These are phyloP conservation scores for Byssothecium circinans DNA, from an alignment of 2,329 filamentous ascomycete genomes.

Conservation along the genomic window DNA sequence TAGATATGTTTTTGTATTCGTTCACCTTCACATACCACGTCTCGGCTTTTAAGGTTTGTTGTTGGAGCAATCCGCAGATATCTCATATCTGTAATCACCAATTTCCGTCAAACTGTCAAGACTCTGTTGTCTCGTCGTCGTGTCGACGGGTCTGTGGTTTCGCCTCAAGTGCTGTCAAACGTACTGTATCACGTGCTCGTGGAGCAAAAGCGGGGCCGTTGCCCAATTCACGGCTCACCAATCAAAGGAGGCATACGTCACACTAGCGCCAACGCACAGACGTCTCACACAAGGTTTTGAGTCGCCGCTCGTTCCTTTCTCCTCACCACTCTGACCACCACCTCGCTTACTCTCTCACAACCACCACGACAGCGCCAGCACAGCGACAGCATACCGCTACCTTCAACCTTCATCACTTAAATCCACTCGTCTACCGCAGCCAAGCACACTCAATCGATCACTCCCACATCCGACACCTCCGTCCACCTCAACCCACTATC, in stretches of 20 bases:
- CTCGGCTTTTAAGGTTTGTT: too few relatives aligned
- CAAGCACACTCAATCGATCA: not conserved
- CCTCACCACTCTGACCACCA: slow-evolving; percentile 2
- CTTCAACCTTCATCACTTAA: not conserved
- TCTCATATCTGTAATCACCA: too few relatives aligned
- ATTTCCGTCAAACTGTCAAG: too few relatives aligned
- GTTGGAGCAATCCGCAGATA: too few relatives aligned
- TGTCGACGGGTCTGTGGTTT: too few relatives aligned
- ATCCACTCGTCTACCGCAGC: too few relatives aligned
- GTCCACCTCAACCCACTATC: slow-evolving; percentile 1
- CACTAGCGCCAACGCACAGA: slow-evolving; percentile 1
- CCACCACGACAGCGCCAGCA: not conserved
- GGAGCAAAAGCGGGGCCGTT: not conserved
- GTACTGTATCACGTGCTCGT: not conserved
- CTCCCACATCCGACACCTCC: not conserved
- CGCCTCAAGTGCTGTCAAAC: too few relatives aligned
- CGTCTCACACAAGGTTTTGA: slow-evolving; percentile 7
- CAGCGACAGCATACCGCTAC: not conserved
- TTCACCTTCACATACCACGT: not conserved
- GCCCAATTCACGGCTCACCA: not conserved
- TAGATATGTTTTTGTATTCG: slow-evolving; percentile 4
- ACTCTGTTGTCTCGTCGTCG: too few relatives aligned
- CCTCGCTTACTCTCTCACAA: not conserved
- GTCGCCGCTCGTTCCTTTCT: not conserved
- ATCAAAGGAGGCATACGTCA: slow-evolving; percentile 1